Conservation (phyloP, 768 basidiomycete genomes). For the Ephemerocybe angulata region DNA sequence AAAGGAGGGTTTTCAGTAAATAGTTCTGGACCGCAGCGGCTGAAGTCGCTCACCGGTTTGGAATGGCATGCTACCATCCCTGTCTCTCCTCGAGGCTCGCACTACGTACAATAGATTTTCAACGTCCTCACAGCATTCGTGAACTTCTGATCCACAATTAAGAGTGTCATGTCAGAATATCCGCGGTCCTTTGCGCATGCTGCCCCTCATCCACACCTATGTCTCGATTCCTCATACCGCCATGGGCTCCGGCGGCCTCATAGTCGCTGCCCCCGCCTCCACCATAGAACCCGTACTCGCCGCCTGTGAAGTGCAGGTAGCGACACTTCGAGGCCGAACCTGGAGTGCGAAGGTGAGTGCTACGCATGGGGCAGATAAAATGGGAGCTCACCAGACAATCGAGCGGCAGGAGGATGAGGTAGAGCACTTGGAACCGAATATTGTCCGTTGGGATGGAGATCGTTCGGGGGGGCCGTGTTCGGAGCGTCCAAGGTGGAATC, state of each 20-base stretch:
- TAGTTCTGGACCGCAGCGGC: too few species aligned
- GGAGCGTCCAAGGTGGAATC: too few species aligned
- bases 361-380: too few species aligned
- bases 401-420: too few species aligned
- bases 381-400: too few species aligned
- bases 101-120: constrained; percentile 55
- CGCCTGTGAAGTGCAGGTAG: constrained; percentile 56
- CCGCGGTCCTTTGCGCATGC: constrained; percentile 64
- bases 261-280: constrained; percentile 16
- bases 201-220: constrained; percentile 30
- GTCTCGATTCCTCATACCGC: constrained; percentile 12
- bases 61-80: constrained; percentile 53
- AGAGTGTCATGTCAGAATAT: constrained; percentile 64
- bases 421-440: too few species aligned
- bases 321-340: too few species aligned
- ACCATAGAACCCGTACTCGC: constrained; percentile 19
- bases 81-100: constrained; percentile 39
- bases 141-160: constrained; percentile 58
- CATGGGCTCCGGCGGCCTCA: constrained; percentile 22
- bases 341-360: too few species aligned
- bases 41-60: constrained; percentile 46
- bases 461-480: too few species aligned
- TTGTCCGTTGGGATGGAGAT: too few species aligned
- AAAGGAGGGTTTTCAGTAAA: neutral
- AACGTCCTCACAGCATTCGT: constrained; percentile 55